Percentiles rank a stretch among this genome's conserved stretches.
Conservation (phyloP, 73 alveolate genomes). For the Strombidium stylifer region DNA sequence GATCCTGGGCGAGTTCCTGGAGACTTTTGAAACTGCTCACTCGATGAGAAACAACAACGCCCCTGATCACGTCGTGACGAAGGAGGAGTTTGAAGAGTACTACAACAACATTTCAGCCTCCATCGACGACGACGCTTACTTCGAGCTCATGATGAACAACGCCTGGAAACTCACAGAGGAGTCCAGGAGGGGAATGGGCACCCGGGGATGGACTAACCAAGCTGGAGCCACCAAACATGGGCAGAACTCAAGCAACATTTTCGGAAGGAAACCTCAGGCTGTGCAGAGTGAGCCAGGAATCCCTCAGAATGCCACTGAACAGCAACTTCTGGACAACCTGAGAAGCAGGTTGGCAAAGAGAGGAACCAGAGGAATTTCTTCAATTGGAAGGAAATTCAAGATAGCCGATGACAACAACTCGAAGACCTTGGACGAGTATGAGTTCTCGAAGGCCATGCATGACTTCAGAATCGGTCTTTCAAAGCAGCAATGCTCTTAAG, state of each 20-base stretch:
- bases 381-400: slow-evolving; percentile 69
- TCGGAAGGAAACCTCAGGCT: background rate
- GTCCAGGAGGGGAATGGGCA: slow-evolving; percentile 31
- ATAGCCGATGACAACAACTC: slow-evolving; percentile 66
- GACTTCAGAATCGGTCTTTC: slow-evolving; percentile 66
- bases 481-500: slow-evolving; percentile 35
- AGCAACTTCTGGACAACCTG: slow-evolving; percentile 45
- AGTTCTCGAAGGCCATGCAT: slow-evolving; percentile 60
- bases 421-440: slow-evolving; percentile 46
- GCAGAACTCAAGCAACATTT: background rate
- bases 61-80: slow-evolving; percentile 57
- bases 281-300: background rate
- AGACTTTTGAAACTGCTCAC: slow-evolving; percentile 72
- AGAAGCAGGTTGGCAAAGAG: slow-evolving; percentile 59
- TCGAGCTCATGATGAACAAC: slow-evolving; percentile 73
- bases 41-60: slow-evolving; percentile 40
- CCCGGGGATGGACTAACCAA: slow-evolving; percentile 41
- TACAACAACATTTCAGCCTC: slow-evolving; percentile 58
- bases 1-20: slow-evolving; percentile 69
- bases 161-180: slow-evolving; percentile 66
- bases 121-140: slow-evolving; percentile 63
- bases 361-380: slow-evolving; percentile 79
- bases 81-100: slow-evolving; percentile 61
- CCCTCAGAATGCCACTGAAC: slow-evolving; percentile 1
- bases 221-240: background rate